Conservation (phyloP, 163 green algal species). For the Coccomyxa subellipsoidea region DNA sequence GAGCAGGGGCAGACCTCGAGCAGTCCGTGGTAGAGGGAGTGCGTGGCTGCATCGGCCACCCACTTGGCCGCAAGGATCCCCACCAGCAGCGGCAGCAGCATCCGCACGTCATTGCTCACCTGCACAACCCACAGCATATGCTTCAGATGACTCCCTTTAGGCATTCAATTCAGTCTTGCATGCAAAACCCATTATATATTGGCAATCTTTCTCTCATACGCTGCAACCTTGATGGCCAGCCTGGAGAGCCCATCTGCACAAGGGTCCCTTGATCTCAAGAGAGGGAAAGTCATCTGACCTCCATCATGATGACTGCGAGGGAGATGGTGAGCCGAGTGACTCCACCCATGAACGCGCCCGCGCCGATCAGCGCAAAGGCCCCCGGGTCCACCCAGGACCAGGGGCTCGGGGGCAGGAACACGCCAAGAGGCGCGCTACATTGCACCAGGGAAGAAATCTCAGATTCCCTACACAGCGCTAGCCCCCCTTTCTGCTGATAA, state of each 20-base stretch:
- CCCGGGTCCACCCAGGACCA: slow-evolving; percentile 90
- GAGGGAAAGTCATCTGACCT: no score
- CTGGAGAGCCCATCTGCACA: no score
- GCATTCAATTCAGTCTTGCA: no score
- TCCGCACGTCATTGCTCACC: slow-evolving; percentile 82
- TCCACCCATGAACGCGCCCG: slow-evolving; percentile 85
- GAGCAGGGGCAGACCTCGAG: slow-evolving; percentile 43
- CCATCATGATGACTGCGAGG: slow-evolving; percentile 91
- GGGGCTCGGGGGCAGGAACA: slow-evolving; percentile 60
- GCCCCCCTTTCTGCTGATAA: no score
- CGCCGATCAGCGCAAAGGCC: slow-evolving; percentile 85
- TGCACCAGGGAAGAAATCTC: no score
- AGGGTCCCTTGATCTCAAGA: no score
- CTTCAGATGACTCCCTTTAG: no score
- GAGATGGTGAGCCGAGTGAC: slow-evolving; percentile 87
- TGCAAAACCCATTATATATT: no score
- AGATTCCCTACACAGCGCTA: no score
- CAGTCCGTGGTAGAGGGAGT: slow-evolving; percentile 83
- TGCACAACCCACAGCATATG: slow-evolving; percentile 16
- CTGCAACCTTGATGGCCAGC: no score
- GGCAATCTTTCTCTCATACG: no score
- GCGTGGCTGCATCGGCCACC: slow-evolving; percentile 74
- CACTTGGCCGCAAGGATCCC: slow-evolving; percentile 85
- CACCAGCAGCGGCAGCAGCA: slow-evolving; percentile 87
- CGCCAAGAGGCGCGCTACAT: slow-evolving; percentile 42